Evolutionary conservation across 2,329 filamentous ascomycete genomes (phyloP).

Genomic region (Talaromyces sp.): DNA sequence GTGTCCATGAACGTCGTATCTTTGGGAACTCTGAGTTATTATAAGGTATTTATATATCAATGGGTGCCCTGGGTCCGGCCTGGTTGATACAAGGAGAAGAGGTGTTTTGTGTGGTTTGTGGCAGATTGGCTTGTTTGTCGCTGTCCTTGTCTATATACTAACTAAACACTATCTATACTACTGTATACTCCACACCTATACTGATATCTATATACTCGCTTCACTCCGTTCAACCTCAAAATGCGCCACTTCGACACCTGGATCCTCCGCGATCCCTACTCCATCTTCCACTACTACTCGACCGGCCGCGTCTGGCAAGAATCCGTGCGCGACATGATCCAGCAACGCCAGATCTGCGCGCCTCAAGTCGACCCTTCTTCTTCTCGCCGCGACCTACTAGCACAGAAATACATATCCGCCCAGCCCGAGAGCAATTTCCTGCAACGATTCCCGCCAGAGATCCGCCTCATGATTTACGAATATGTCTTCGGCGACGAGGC

Average conservation of each 20-base stretch:
- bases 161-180: neutral
- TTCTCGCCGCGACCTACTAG: constrained; percentile 11
- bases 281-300: constrained; percentile 35
- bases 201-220: too few relatives aligned
- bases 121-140: neutral
- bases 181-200: neutral
- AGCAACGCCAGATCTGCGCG: constrained; percentile 30
- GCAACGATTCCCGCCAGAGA: constrained; percentile 27
- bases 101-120: neutral
- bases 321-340: constrained; percentile 29
- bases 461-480: constrained; percentile 34
- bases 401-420: constrained; percentile 11
- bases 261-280: constrained; percentile 35
- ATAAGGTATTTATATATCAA: neutral
- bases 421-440: constrained; percentile 21
- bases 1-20: neutral
- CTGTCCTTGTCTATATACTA: neutral
- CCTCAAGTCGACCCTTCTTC: constrained; percentile 14
- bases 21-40: neutral
- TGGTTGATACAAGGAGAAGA: too few relatives aligned
- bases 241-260: constrained; percentile 37
- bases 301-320: constrained; percentile 32
- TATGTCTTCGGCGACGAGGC: constrained; percentile 30
- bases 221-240: neutral
- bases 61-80: neutral